A percentile compares a stretch with the other conserved stretches of the same genome.
phyloP scores from a whole-genome alignment of 768 basidiomycete genomes.

The Cystobasidium ongulense region DNA sequence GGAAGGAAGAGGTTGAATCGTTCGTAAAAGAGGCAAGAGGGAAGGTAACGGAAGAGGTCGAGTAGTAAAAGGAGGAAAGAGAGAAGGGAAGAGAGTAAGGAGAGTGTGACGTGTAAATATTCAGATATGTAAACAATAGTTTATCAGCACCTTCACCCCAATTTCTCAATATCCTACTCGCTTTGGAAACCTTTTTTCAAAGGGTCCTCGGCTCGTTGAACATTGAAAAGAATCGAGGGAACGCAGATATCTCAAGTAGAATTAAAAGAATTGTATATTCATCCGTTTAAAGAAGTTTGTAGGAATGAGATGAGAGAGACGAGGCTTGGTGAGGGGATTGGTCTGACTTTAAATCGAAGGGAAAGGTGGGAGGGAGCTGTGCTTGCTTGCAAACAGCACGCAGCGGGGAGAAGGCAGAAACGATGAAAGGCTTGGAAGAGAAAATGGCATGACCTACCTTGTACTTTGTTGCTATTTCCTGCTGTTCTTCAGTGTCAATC shows the following conservation, averaged over 20 bases:
- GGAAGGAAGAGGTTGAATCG: too few species aligned
- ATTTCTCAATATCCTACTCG: background rate
- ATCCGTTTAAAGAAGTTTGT: constrained; percentile 3
- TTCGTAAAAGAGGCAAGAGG: too few species aligned
- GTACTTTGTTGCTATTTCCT: constrained; percentile 23
- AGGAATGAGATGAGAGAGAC: background rate
- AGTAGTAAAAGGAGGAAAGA: too few species aligned
- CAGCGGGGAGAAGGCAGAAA: too few species aligned
- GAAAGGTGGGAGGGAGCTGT: too few species aligned
- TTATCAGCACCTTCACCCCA: background rate
- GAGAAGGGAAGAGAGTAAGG: background rate
- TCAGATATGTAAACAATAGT: constrained; percentile 1
- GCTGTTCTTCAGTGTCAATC: constrained; percentile 14
- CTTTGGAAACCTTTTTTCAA: too few species aligned
- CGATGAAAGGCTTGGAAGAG: too few species aligned
- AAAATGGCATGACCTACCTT: constrained; percentile 26
- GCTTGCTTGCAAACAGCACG: too few species aligned
- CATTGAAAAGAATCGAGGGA: background rate
- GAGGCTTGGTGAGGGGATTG: too few species aligned
- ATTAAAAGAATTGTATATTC: constrained; percentile 11
- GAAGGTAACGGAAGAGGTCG: too few species aligned
- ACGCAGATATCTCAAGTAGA: constrained; percentile 34
- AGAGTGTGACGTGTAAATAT: background rate
- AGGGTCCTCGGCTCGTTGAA: background rate
- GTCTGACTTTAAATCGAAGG: too few species aligned